A percentile compares a stretch with the other conserved stretches of the same genome.
phyloP scores from a whole-genome alignment of 1,284 basidiomycete genomes.

The Pseudozyma tsukubaensis region DNA sequence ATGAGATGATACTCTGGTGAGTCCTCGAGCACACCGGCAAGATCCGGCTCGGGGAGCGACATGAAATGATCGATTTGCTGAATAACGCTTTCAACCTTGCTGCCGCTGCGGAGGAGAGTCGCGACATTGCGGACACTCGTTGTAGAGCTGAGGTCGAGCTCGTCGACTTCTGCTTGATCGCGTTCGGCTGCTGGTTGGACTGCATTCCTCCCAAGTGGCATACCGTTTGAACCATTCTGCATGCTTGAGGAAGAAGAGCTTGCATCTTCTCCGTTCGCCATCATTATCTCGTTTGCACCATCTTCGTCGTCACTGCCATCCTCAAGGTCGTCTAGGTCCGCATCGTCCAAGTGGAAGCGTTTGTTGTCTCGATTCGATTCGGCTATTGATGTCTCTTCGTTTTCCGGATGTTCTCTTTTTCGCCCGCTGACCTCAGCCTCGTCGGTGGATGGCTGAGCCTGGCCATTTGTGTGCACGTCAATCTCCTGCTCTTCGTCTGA shows the following conservation, averaged over 20 bases:
- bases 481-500: slow-evolving; percentile 71
- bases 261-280: slow-evolving; percentile 11
- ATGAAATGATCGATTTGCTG: slow-evolving; percentile 84
- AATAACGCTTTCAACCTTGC: slow-evolving; percentile 83
- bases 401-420: slow-evolving; percentile 58
- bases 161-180: slow-evolving; percentile 89
- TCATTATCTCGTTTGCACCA: slow-evolving; percentile 8
- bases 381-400: slow-evolving; percentile 71
- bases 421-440: slow-evolving; percentile 70
- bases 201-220: slow-evolving; percentile 81
- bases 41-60: slow-evolving; percentile 78
- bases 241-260: slow-evolving; percentile 20
- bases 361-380: slow-evolving; percentile 30
- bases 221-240: slow-evolving; percentile 5
- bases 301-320: slow-evolving; percentile 41
- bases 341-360: slow-evolving; percentile 44
- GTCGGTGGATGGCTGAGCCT: slow-evolving; percentile 54
- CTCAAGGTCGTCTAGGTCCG: slow-evolving; percentile 61
- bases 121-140: slow-evolving; percentile 88
- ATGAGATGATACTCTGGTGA: slow-evolving; percentile 97
- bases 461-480: slow-evolving; percentile 54
- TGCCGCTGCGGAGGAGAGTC: slow-evolving; percentile 83
- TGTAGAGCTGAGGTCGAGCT: slow-evolving; percentile 87
- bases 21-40: slow-evolving; percentile 81
- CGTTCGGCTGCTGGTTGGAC: slow-evolving; percentile 91